Conservation (phyloP, 2,329 filamentous ascomycete species). For the Alternaria brassicae region DNA sequence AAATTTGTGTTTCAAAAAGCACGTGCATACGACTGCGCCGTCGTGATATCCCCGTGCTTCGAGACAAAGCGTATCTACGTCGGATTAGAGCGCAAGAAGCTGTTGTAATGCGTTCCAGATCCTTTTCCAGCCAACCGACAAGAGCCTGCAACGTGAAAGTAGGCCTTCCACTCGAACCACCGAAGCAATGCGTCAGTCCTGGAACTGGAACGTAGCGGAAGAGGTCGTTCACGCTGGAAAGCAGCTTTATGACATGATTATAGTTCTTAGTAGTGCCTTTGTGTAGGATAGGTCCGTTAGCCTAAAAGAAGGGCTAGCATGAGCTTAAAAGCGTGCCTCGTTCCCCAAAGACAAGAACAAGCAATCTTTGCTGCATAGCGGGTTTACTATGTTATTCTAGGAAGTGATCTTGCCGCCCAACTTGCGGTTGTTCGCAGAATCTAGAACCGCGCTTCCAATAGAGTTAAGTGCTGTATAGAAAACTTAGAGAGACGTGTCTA, state of each 20-base stretch:
- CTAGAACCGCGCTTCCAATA: conserved; percentile 20
- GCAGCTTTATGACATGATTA: conserved; percentile 12
- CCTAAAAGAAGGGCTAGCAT: not conserved
- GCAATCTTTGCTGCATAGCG: not conserved
- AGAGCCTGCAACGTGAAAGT: conserved; percentile 45
- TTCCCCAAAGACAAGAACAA: not conserved
- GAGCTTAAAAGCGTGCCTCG: not conserved
- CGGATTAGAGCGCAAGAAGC: conserved; percentile 28
- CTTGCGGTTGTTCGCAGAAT: conserved; percentile 27
- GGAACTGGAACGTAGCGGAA: conserved; percentile 35
- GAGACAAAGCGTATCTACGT: conserved; percentile 17
- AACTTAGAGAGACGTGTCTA: not conserved
- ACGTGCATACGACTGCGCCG: conserved; percentile 15
- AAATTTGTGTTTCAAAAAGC: not conserved
- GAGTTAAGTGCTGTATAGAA: conserved; percentile 15
- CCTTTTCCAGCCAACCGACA: conserved; percentile 40
- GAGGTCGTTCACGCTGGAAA: conserved; percentile 25
- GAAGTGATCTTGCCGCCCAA: conserved; percentile 35
- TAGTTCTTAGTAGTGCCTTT: conserved; percentile 23
- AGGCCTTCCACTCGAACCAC: conserved; percentile 27
- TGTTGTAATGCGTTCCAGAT: conserved; percentile 17
- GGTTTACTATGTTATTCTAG: conserved; percentile 29
- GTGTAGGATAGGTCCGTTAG: conserved; percentile 1
- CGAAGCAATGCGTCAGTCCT: conserved; percentile 31
- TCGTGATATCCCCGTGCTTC: conserved; percentile 8